Percentiles rank a stretch among this genome's conserved stretches.
phyloP scores from a whole-genome alignment of 192 early-diverging fungal genomes.

The Podochytrium sp. region DNA sequence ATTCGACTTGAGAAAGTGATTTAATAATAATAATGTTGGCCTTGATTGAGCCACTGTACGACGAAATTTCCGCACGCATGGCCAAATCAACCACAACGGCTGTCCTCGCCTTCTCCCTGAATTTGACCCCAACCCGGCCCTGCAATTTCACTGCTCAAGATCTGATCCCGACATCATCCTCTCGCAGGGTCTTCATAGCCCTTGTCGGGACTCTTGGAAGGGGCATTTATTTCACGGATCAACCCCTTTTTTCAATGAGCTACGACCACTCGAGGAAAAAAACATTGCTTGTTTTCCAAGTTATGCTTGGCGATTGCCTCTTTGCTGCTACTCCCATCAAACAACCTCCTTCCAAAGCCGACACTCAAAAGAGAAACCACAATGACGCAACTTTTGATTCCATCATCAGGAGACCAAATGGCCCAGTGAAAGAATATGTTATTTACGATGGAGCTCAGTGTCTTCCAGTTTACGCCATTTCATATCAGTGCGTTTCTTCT shows the following conservation, averaged over 20 bases:
- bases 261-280: slow-evolving; percentile 2
- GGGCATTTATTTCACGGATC: slow-evolving; percentile 19
- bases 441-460: slow-evolving; percentile 20
- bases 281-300: slow-evolving; percentile 3
- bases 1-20: no score
- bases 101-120: no score
- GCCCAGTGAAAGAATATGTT: slow-evolving; percentile 10
- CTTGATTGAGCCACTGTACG: no score
- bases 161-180: background rate
- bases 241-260: background rate
- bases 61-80: no score
- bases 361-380: slow-evolving; percentile 16
- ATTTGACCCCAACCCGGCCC: slow-evolving; percentile 3
- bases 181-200: background rate
- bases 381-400: slow-evolving; percentile 14
- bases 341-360: background rate
- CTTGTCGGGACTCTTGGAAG: background rate
- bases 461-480: slow-evolving; percentile 8
- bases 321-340: background rate
- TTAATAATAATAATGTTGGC: no score
- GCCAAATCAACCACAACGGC: no score
- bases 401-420: background rate
- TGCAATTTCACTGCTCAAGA: slow-evolving; percentile 3
- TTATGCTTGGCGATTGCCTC: slow-evolving; percentile 13
- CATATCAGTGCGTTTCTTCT: background rate